A percentile compares a stretch with the other conserved stretches of the same genome.
Evolutionary conservation across 345 rosid genomes (phyloP).

Genomic region (Gossypium stocksii): DNA sequence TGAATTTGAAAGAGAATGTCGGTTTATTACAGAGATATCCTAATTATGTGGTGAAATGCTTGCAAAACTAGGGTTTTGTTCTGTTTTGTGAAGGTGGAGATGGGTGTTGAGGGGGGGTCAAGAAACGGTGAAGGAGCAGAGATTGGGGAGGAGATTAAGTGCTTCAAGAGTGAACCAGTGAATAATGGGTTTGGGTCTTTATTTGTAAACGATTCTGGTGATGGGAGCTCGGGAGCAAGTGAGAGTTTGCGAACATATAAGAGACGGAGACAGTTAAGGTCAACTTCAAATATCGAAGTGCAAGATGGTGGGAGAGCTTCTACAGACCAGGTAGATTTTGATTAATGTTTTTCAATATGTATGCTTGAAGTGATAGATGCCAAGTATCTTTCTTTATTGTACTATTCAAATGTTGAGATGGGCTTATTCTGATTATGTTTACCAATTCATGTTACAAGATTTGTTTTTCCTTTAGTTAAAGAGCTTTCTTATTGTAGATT

Average conservation of each 20-base stretch:
- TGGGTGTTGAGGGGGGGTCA: conserved; percentile 47
- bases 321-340: conserved; percentile 43
- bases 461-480: background rate
- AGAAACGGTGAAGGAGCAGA: conserved; percentile 34
- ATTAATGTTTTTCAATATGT: background rate
- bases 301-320: conserved; percentile 33
- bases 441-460: background rate
- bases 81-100: conserved; percentile 20
- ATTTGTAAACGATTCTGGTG: conserved; percentile 32
- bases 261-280: conserved; percentile 53
- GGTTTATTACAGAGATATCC: conserved; percentile 31
- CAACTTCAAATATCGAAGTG: conserved; percentile 36
- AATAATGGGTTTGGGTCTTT: conserved; percentile 33
- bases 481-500: background rate
- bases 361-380: background rate
- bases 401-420: background rate
- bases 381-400: background rate
- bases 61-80: conserved; percentile 13
- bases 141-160: conserved; percentile 22
- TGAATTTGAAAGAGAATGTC: conserved; percentile 13
- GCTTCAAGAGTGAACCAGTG: conserved; percentile 31
- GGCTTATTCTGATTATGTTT: background rate
- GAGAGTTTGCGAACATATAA: conserved; percentile 59
- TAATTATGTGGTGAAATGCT: conserved; percentile 27
- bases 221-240: conserved; percentile 36